These are phyloP conservation scores for Ogataea nakhonphanomensis DNA, from an alignment of 805 yeast genomes.

Conservation along the genomic window DNA sequence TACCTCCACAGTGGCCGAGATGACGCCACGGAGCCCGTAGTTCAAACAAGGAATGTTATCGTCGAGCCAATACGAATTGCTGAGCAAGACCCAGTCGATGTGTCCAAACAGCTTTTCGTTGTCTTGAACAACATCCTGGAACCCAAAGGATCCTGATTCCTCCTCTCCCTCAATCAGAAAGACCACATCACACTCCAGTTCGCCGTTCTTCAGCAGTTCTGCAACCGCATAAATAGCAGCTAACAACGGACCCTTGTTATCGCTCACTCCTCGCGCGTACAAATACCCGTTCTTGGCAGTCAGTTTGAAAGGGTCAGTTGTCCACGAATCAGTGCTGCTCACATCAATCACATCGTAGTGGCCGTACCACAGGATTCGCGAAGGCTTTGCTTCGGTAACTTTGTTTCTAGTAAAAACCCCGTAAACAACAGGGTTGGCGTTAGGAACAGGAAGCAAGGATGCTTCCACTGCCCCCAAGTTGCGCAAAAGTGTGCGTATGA, in stretches of 20 bases:
- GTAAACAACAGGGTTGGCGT: constrained; percentile 83
- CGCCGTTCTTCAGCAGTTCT: constrained; percentile 49
- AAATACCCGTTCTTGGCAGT: constrained; percentile 79
- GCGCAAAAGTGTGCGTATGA: constrained; percentile 56
- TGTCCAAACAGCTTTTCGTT: constrained; percentile 56
- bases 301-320: constrained; percentile 71
- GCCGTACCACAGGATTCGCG: constrained; percentile 82
- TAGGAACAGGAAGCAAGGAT: constrained; percentile 63
- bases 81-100: constrained; percentile 84
- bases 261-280: constrained; percentile 90
- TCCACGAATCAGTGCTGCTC: constrained; percentile 56
- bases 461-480: constrained; percentile 68
- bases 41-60: constrained; percentile 86
- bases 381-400: constrained; percentile 3
- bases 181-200: constrained; percentile 67
- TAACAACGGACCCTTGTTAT: constrained; percentile 89
- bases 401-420: constrained; percentile 60
- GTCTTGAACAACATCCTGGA: constrained; percentile 58
- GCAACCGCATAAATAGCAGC: constrained; percentile 89
- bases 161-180: constrained; percentile 94
- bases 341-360: constrained; percentile 95
- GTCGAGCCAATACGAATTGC: constrained; percentile 94
- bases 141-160: constrained; percentile 88
- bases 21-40: constrained; percentile 90
- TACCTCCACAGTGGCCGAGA: constrained; percentile 72